Evolutionary conservation across 2,329 filamentous ascomycete genomes (phyloP), one percentile per base, ranked within the genome.

Genomic region (Colletotrichum sp.): DNA sequence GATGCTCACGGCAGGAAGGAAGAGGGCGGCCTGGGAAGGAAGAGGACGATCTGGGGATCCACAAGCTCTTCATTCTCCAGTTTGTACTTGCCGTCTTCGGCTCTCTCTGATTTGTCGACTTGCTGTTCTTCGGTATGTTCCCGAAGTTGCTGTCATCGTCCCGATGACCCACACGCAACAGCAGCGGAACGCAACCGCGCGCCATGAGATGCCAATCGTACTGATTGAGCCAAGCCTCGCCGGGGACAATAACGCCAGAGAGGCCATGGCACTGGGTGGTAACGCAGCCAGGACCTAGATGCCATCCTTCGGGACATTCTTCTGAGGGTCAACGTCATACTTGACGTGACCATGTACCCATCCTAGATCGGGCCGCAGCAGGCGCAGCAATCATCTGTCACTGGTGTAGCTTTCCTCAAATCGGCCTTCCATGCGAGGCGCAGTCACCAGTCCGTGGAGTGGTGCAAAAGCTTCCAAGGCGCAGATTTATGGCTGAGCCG

Each of bases 301-400:
- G 8, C 39, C 16, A n/a, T 43, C 5, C 18, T n/a, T 43, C 16
- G 18, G 39, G 0, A n/a, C 18, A 10, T 9, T 43, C 8, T 43
- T 43, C 39, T 43, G 39, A 10, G 39, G 39, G 39, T 43, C 39
- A 43, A 43, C 16, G 39, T 43, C 39, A 43, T 43, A 43, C 39
- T 43, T 18, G 39, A 43, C 18, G 39, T n/a, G 18, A 43, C 18
- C 39, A 43, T n/a, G 18, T n/a, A 10, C 39, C 39, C 39, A 43
- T 0, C 9, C 3, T 10, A n/a, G 8, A 43, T 43, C 1, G 39
- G 1, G 18, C 39, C 1, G 0, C 18, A 43, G 18, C 39, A 0
- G 39, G 39, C 18, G 39, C 39, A 43, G 39, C 16, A 43, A 0
- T 39, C 36, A 2, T 39, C 8, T 5, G 36, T 43, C 16, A 0